Percentiles rank a stretch among this genome's conserved stretches.
These are phyloP conservation scores for Paramyrothecium sp. DNA, from an alignment of 2,329 filamentous ascomycete genomes.

Conservation along the genomic window DNA sequence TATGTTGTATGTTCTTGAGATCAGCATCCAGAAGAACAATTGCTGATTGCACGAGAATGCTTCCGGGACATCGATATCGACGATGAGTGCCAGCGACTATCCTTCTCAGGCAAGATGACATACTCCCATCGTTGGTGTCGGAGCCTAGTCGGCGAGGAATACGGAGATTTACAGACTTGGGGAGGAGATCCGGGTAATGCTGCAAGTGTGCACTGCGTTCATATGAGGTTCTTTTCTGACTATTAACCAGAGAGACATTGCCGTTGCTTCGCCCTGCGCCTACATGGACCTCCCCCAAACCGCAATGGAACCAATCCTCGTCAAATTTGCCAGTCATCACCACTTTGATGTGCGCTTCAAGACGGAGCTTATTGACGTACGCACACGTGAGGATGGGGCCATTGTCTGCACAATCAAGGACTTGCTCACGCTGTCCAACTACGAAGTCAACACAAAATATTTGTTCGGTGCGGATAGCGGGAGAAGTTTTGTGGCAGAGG, in stretches of 20 bases:
- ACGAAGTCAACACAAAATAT: slow-evolving; percentile 47
- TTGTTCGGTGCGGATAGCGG: slow-evolving; percentile 55
- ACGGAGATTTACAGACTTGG: background rate
- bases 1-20: background rate
- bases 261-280: background rate
- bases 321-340: background rate
- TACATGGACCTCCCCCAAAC: background rate
- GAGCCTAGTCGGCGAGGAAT: slow-evolving; percentile 1
- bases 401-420: background rate
- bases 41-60: background rate
- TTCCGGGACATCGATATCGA: background rate
- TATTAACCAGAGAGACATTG: background rate
- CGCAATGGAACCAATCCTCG: background rate
- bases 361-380: background rate
- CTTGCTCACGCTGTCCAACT: slow-evolving; percentile 17
- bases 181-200: background rate
- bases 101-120: background rate
- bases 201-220: background rate
- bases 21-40: background rate
- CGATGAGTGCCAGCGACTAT: background rate
- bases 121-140: background rate
- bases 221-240: background rate
- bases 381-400: background rate
- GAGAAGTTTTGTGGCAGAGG: slow-evolving; percentile 33
- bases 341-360: background rate